Base-by-base conservation (phyloP, 257 asterid species). In the Schizonepeta tenuifolia region DNA sequence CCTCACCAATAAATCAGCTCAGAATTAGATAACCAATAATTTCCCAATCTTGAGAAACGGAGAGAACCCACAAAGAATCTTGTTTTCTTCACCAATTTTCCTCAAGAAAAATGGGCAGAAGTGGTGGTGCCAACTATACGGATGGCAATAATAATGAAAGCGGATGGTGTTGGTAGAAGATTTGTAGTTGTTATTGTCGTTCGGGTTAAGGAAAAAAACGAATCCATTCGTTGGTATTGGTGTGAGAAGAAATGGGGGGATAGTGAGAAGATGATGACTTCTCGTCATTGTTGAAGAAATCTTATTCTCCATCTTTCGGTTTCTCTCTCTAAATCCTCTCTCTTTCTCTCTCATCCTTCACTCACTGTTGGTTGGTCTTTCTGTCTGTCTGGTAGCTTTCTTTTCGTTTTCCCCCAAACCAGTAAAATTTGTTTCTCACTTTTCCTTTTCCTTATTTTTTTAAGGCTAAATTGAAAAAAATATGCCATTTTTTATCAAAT, bases 151-250 rank as follows among this genome's bases (percentile, higher is more conserved):
- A 82, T 80, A 74, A 82, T 68, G 79, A 61, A 47, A 74, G 81
- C 47, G 74, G 79, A 71, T n/a, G 83, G 78, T 80, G 78, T 70
- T 66, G 83, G 84, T 79, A 69, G 84, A 75, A 50, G 76, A 40
- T 77, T 71, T 54, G 80, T 73, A 65, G 84, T 78, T 60, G 87
- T 73, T 65, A 76, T 76, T 83, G 83, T 74, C 79, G 79, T 66
- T 75, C 67, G 64, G 86, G 83, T 82, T 82, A 82, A 76, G 89
- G 79, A 75, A 78, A 82, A 76, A 65, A 74, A 69, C 36, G 87
- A 86, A 82, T 82, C 91, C 89, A 84, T 86, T 82, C 72, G 83
- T 63, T 70, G 80, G 80, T 38, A 70, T 76, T 82, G 79, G 81
- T 78, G 75, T 33, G 77, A 17, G 70, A 77, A 73, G 70, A 69